Percentiles rank a stretch among this genome's conserved stretches.
Evolutionary conservation across 768 basidiomycete species (phyloP).

Genomic region (Suillus alpinus): DNA sequence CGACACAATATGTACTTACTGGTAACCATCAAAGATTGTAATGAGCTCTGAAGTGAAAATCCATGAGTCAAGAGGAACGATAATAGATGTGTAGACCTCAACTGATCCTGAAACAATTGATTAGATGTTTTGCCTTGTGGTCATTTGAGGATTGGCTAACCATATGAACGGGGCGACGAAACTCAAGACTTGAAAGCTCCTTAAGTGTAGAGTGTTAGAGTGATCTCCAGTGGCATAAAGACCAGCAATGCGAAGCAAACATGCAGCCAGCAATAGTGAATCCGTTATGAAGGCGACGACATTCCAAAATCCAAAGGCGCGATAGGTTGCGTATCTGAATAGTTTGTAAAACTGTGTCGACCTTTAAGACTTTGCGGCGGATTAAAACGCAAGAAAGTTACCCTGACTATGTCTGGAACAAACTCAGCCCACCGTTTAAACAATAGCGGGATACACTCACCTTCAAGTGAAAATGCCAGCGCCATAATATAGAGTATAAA

Average conservation of each 20-base stretch:
- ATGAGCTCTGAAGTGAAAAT: constrained; percentile 53
- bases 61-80: neutral
- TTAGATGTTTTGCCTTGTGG: neutral
- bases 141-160: constrained; percentile 39
- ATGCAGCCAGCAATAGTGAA: constrained; percentile 67
- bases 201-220: constrained; percentile 42
- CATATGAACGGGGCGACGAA: constrained; percentile 88
- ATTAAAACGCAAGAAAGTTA: constrained; percentile 4
- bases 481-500: constrained; percentile 74
- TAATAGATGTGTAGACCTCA: constrained; percentile 25
- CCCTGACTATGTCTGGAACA: constrained; percentile 22
- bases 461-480: constrained; percentile 76
- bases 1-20: constrained; percentile 39
- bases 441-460: constrained; percentile 37
- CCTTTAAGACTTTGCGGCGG: neutral
- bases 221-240: constrained; percentile 35
- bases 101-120: constrained; percentile 68
- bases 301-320: constrained; percentile 82
- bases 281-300: constrained; percentile 71
- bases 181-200: constrained; percentile 86
- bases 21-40: constrained; percentile 78
- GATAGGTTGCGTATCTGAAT: constrained; percentile 72
- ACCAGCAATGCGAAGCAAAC: constrained; percentile 67
- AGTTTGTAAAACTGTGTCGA: constrained; percentile 60
- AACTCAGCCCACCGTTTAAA: constrained; percentile 45